These are phyloP conservation scores for Ophiostoma quercus DNA, from an alignment of 2,329 filamentous ascomycete species.

Conservation along the genomic window DNA sequence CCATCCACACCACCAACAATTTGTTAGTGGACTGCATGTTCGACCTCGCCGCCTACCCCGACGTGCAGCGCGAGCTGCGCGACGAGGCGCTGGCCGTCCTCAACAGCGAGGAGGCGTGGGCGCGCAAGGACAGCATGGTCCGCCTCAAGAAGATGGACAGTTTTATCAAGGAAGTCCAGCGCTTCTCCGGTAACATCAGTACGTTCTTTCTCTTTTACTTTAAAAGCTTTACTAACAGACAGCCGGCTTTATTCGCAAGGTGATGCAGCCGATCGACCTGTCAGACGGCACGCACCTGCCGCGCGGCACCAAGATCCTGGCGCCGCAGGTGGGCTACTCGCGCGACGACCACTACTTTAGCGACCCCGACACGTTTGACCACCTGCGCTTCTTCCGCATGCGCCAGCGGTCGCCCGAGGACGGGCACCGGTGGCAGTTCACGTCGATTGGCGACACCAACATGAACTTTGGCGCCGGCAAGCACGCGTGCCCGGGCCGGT, in stretches of 20 bases:
- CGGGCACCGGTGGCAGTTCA: constrained; percentile 41
- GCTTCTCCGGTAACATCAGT: constrained; percentile 42
- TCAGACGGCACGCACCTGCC: constrained; percentile 44
- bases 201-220: no score
- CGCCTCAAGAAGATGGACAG: constrained; percentile 46
- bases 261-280: constrained; percentile 42
- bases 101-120: constrained; percentile 40
- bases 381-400: constrained; percentile 46
- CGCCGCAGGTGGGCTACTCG: constrained; percentile 40
- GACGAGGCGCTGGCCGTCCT: constrained; percentile 44
- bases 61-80: constrained; percentile 45
- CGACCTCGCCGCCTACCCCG: constrained; percentile 45
- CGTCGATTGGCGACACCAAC: constrained; percentile 39
- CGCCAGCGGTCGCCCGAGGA: constrained; percentile 38
- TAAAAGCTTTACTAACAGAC: background rate
- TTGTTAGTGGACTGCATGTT: constrained; percentile 46
- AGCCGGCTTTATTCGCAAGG: constrained; percentile 44
- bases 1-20: constrained; percentile 44
- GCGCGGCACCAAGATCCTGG: constrained; percentile 40
- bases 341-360: constrained; percentile 40
- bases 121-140: constrained; percentile 40
- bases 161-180: constrained; percentile 44
- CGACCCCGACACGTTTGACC: constrained; percentile 43
- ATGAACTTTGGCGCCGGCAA: constrained; percentile 46
- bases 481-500: constrained; percentile 46